Evolutionary conservation across 805 yeast genomes (phyloP).

Genomic region (Ogataea naganishii): DNA sequence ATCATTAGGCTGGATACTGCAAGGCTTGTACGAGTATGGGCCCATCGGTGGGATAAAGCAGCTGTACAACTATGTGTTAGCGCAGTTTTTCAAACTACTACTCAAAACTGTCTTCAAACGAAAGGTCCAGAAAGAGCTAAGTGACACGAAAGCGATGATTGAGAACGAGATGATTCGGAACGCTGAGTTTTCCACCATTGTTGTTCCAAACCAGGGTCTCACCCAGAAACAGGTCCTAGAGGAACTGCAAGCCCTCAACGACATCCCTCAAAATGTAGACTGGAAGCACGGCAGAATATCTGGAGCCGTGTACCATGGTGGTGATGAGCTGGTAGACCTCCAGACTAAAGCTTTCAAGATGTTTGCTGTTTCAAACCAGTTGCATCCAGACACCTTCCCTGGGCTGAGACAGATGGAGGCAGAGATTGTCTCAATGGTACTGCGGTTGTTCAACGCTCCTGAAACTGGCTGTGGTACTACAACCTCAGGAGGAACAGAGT

Average conservation of each 20-base stretch:
- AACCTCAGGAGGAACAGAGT: slow-evolving; percentile 94
- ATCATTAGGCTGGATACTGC: too few species aligned
- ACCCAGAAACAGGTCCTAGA: slow-evolving; percentile 33
- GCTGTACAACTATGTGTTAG: background rate
- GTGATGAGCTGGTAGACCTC: slow-evolving; percentile 60
- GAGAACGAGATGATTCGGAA: slow-evolving; percentile 53
- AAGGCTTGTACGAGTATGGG: too few species aligned
- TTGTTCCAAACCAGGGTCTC: slow-evolving; percentile 57
- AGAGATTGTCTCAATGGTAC: slow-evolving; percentile 88
- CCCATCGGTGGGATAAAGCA: too few species aligned
- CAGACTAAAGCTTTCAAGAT: slow-evolving; percentile 71
- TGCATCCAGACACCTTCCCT: slow-evolving; percentile 96
- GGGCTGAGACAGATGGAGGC: slow-evolving; percentile 95
- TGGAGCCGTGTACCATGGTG: slow-evolving; percentile 97
- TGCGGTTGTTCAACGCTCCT: slow-evolving; percentile 77
- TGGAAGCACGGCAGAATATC: slow-evolving; percentile 85
- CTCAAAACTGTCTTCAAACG: slow-evolving; percentile 27
- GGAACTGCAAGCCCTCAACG: slow-evolving; percentile 41
- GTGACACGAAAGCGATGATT: slow-evolving; percentile 34
- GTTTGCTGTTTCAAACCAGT: slow-evolving; percentile 84
- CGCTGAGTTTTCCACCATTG: slow-evolving; percentile 29
- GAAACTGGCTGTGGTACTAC: slow-evolving; percentile 64
- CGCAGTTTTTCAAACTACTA: slow-evolving; percentile 5
- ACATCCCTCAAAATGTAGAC: slow-evolving; percentile 50
- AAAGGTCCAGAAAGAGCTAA: slow-evolving; percentile 56